Percentiles rank a stretch among this genome's conserved stretches.
Evolutionary conservation across 352 stramenopile species (phyloP).

Genomic region (Phytophthora brassicae): DNA sequence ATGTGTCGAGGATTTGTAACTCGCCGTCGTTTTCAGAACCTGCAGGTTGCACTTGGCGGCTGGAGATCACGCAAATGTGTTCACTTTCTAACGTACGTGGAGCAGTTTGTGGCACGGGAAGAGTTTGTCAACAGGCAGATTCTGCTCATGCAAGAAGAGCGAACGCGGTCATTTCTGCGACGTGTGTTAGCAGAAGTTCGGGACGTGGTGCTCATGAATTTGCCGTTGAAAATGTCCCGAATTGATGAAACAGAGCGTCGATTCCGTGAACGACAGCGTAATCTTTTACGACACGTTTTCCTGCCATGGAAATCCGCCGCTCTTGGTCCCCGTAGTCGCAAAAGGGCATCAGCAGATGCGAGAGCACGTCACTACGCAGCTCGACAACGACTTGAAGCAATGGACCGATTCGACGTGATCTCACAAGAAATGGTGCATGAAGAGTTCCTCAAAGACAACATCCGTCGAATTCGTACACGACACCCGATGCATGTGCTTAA

Average conservation of each 20-base stretch:
- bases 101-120: slow-evolving; percentile 67
- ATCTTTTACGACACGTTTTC: slow-evolving; percentile 41
- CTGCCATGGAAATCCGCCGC: slow-evolving; percentile 54
- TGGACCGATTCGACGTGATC: slow-evolving; percentile 70
- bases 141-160: slow-evolving; percentile 41
- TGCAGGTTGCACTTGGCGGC: slow-evolving; percentile 44
- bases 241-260: slow-evolving; percentile 57
- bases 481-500: slow-evolving; percentile 44
- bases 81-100: slow-evolving; percentile 47
- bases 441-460: slow-evolving; percentile 80
- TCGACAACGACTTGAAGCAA: slow-evolving; percentile 51
- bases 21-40: slow-evolving; percentile 45
- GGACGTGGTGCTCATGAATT: slow-evolving; percentile 70
- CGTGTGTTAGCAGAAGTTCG: slow-evolving; percentile 62
- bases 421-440: slow-evolving; percentile 78
- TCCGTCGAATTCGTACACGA: slow-evolving; percentile 49
- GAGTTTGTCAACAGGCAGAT: slow-evolving; percentile 66
- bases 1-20: slow-evolving; percentile 54
- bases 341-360: slow-evolving; percentile 44
- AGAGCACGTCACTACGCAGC: slow-evolving; percentile 50
- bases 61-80: slow-evolving; percentile 54
- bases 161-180: slow-evolving; percentile 39
- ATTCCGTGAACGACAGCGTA: slow-evolving; percentile 48
- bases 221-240: slow-evolving; percentile 50
- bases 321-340: slow-evolving; percentile 60